Evolutionary conservation across 768 basidiomycete genomes (phyloP).

Genomic region (Serendipita sp.): DNA sequence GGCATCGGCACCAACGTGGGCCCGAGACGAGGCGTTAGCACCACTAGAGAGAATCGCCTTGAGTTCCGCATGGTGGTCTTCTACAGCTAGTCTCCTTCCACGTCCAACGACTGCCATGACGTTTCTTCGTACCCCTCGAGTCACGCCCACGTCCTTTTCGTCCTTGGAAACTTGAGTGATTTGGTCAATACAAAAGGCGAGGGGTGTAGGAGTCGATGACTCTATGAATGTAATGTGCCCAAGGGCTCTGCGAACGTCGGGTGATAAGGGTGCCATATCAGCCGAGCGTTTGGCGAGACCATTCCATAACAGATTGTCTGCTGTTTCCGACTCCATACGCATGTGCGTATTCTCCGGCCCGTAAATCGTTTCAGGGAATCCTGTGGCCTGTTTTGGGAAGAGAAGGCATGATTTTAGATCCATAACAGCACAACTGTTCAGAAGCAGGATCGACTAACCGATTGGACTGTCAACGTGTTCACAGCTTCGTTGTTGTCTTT

Average conservation of each 20-base stretch:
- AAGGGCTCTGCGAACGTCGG: slow-evolving; percentile 27
- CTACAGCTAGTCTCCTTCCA: slow-evolving; percentile 49
- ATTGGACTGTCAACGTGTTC: slow-evolving; percentile 7
- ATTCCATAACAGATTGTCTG: slow-evolving; percentile 66
- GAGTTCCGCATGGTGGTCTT: slow-evolving; percentile 45
- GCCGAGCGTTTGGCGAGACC: slow-evolving; percentile 30
- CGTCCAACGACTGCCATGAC: slow-evolving; percentile 57
- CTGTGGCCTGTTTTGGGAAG: slow-evolving; percentile 23
- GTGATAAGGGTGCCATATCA: slow-evolving; percentile 14
- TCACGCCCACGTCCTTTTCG: slow-evolving; percentile 15
- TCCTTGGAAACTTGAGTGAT: slow-evolving; percentile 18
- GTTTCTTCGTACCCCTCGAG: slow-evolving; percentile 20
- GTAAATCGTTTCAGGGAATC: slow-evolving; percentile 57
- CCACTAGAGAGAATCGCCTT: slow-evolving; percentile 18
- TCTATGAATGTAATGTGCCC: slow-evolving; percentile 46
- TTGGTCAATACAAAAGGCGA: slow-evolving; percentile 38
- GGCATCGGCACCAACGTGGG: slow-evolving; percentile 19
- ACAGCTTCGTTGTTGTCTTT: background rate
- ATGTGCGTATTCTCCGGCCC: slow-evolving; percentile 45
- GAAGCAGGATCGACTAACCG: slow-evolving; percentile 7
- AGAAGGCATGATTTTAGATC: background rate
- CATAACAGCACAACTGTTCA: no score
- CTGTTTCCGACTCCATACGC: slow-evolving; percentile 59
- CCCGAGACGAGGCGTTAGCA: slow-evolving; percentile 13
- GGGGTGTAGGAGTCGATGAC: slow-evolving; percentile 32